Conservation (phyloP, 225 moss, liverwort and hornwort genomes). For the Rhytidiadelphus loreus region DNA sequence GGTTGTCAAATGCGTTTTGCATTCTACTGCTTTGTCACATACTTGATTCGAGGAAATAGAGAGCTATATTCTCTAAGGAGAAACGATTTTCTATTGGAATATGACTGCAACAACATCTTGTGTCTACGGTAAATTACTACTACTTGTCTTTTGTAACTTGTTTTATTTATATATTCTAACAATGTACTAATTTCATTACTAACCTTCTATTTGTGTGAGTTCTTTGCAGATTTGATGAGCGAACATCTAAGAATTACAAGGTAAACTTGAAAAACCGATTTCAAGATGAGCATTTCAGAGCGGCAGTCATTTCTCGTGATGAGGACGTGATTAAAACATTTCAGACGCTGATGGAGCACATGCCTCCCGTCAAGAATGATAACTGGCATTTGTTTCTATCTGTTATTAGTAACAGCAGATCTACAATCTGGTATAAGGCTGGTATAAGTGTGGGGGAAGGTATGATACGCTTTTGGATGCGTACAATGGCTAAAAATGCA, state of each 20-base stretch:
- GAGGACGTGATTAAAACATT: not conserved
- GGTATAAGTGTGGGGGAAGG: not conserved
- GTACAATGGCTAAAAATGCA: not conserved
- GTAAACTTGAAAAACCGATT: not conserved
- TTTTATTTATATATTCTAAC: not conserved
- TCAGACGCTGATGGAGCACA: not conserved
- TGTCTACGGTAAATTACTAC: not conserved
- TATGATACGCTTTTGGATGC: not conserved
- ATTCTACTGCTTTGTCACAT: too few relatives aligned
- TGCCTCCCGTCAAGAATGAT: not conserved
- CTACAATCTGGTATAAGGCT: not conserved
- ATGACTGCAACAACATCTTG: not conserved
- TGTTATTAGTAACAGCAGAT: not conserved
- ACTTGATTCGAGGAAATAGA: too few relatives aligned
- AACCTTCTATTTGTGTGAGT: accelerated
- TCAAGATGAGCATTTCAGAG: not conserved
- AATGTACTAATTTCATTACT: not conserved
- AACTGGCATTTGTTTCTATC: not conserved
- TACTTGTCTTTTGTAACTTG: not conserved
- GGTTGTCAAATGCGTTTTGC: too few relatives aligned
- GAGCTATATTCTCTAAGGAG: not conserved
- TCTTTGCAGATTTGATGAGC: not conserved
- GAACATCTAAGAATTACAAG: not conserved
- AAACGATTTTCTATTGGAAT: not conserved
- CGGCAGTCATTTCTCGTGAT: not conserved